Evolutionary conservation across 805 yeast genomes (phyloP).

Genomic region (Saturnispora zaruensis): DNA sequence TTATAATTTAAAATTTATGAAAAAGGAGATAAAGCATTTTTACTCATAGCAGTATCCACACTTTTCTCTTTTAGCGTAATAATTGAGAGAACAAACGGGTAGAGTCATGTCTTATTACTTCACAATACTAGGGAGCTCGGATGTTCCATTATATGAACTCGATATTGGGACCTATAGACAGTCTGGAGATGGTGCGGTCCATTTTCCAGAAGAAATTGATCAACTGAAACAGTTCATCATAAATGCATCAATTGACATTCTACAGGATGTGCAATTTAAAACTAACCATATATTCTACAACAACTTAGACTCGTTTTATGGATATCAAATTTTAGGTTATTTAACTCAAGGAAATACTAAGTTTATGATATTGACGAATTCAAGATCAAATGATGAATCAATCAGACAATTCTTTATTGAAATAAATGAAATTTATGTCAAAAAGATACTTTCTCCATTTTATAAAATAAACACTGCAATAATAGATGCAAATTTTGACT

Average conservation of each 20-base stretch:
- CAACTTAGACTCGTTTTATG: constrained; percentile 78
- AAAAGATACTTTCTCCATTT: constrained; percentile 79
- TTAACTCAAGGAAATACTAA: constrained; percentile 84
- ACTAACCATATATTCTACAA: constrained; percentile 59
- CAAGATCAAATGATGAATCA: constrained; percentile 52
- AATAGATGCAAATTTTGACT: constrained; percentile 64
- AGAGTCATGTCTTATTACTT: constrained; percentile 61
- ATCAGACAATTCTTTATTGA: constrained; percentile 80
- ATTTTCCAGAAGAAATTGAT: constrained; percentile 58
- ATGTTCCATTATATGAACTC: constrained; percentile 78
- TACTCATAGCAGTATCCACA: background rate
- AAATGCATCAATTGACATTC: constrained; percentile 83
- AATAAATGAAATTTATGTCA: constrained; percentile 79
- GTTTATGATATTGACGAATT: constrained; percentile 62
- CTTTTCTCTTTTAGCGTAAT: background rate
- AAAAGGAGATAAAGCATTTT: background rate
- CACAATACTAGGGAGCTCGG: constrained; percentile 79
- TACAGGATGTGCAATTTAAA: constrained; percentile 85
- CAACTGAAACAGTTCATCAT: constrained; percentile 84
- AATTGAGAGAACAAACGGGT: background rate
- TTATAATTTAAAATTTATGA: background rate
- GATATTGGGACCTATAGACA: constrained; percentile 72
- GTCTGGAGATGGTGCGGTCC: constrained; percentile 54
- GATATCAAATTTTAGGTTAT: constrained; percentile 72
- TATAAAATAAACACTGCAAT: constrained; percentile 71